These are phyloP conservation scores for Clitopilus hobsonii DNA, from an alignment of 768 basidiomycete species.

Conservation along the genomic window DNA sequence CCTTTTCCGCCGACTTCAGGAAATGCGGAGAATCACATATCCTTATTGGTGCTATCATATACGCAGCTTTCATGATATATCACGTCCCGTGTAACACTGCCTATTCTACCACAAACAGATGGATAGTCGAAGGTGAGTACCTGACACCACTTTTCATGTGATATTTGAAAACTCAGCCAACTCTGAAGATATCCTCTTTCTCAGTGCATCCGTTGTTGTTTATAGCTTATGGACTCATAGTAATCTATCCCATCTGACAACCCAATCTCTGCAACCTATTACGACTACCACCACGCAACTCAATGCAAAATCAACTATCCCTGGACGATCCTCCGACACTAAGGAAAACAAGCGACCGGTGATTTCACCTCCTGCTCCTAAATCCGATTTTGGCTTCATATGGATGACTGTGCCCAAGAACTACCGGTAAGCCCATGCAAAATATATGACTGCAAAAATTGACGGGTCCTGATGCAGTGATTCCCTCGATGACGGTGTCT, in stretches of 20 bases:
- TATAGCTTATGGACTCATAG: conserved; percentile 64
- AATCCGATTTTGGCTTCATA: conserved; percentile 61
- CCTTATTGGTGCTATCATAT: conserved; percentile 58
- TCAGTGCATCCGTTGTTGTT: conserved; percentile 48
- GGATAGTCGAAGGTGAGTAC: conserved; percentile 48
- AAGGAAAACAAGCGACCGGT: conserved; percentile 27
- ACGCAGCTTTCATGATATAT: conserved; percentile 46
- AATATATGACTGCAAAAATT: background rate
- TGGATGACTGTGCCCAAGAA: conserved; percentile 94
- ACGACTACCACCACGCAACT: conserved; percentile 11
- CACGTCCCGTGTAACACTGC: conserved; percentile 21
- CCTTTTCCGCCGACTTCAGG: conserved; percentile 56
- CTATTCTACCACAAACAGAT: conserved; percentile 28
- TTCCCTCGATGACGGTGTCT: conserved; percentile 78
- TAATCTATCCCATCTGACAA: conserved; percentile 24
- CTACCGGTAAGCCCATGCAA: conserved; percentile 50
- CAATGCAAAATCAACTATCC: conserved; percentile 35
- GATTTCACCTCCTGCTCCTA: conserved; percentile 20
- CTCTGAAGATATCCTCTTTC: conserved; percentile 49
- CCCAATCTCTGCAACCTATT: conserved; percentile 10
- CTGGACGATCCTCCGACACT: conserved; percentile 27
- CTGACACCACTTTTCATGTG: background rate
- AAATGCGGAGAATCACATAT: conserved; percentile 61
- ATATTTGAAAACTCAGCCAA: conserved; percentile 6
- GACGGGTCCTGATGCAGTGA: conserved; percentile 41